Percentiles rank a stretch among this genome's conserved stretches.
Evolutionary conservation across 371 early-diverging fungal species (phyloP).

Genomic region (Syncephalastrum sp.): DNA sequence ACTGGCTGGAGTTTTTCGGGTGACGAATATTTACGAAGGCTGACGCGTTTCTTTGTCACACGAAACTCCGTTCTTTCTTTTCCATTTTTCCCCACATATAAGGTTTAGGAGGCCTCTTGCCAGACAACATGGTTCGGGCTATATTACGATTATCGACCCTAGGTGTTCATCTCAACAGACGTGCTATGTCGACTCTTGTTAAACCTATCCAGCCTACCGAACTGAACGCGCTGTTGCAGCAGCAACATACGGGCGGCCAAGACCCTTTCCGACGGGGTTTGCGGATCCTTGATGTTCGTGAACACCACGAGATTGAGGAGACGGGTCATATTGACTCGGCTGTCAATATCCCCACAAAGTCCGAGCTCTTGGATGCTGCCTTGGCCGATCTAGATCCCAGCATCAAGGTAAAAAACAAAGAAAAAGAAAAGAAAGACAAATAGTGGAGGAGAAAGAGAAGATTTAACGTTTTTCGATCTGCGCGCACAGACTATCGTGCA

Average conservation of each 20-base stretch:
- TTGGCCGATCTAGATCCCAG: conserved; percentile 20
- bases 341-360: conserved; percentile 28
- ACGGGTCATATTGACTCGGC: conserved; percentile 30
- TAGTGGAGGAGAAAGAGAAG: neutral
- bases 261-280: conserved; percentile 12
- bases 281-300: conserved; percentile 32
- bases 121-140: too few relatives aligned
- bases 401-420: conserved; percentile 17
- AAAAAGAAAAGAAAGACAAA: neutral
- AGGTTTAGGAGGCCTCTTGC: too few relatives aligned
- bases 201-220: conserved; percentile 4
- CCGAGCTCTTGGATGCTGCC: conserved; percentile 16
- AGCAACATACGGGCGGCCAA: conserved; percentile 1
- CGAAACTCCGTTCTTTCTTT: too few relatives aligned
- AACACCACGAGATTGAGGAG: conserved; percentile 23
- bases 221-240: conserved; percentile 5
- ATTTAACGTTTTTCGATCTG: conserved; percentile 4
- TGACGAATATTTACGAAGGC: too few relatives aligned
- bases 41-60: too few relatives aligned
- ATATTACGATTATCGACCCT: too few relatives aligned
- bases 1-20: too few relatives aligned
- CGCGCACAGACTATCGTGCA: conserved; percentile 31
- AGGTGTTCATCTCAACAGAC: too few relatives aligned
- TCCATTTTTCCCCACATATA: too few relatives aligned
- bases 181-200: conserved; percentile 1